Evolutionary conservation across 352 stramenopile species (phyloP).

Genomic region (Globisporangium apiculatum): DNA sequence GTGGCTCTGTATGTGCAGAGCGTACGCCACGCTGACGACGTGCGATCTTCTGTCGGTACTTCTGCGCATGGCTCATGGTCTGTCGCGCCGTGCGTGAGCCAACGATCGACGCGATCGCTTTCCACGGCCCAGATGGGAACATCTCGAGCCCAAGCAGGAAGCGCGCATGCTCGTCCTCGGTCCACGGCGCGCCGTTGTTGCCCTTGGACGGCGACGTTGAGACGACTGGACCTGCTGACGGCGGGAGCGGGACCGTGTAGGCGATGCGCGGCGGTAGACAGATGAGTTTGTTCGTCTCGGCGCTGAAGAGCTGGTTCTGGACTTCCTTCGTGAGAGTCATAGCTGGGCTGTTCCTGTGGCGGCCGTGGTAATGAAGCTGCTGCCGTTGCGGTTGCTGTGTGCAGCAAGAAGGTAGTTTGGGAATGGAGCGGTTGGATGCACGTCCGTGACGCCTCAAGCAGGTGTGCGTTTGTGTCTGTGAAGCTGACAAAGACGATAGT

Average conservation of each 20-base stretch:
- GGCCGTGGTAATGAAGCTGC: constrained; percentile 4
- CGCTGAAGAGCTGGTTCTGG: constrained; percentile 26
- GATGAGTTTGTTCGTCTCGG: constrained; percentile 26
- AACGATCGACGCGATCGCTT: constrained; percentile 18
- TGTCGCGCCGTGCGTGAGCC: constrained; percentile 48
- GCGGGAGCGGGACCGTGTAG: neutral
- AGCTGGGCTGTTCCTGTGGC: neutral
- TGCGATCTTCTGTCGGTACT: constrained; percentile 8
- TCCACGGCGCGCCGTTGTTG: constrained; percentile 8
- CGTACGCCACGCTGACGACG: neutral
- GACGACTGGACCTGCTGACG: neutral
- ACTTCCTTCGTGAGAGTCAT: constrained; percentile 37
- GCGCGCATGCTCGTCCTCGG: constrained; percentile 15
- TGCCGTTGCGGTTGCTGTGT: neutral
- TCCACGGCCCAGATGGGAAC: constrained; percentile 23
- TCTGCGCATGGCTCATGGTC: constrained; percentile 28
- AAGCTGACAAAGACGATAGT: neutral
- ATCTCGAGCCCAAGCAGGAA: constrained; percentile 18
- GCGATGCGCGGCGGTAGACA: constrained; percentile 17
- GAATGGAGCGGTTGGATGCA: neutral
- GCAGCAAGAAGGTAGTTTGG: neutral
- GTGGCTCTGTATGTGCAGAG: neutral
- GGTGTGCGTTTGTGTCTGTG: too few relatives aligned
- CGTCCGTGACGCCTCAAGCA: too few relatives aligned
- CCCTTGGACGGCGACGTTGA: neutral